Conservation (phyloP, 2,329 filamentous ascomycete genomes). For the Penicillium sp. region DNA sequence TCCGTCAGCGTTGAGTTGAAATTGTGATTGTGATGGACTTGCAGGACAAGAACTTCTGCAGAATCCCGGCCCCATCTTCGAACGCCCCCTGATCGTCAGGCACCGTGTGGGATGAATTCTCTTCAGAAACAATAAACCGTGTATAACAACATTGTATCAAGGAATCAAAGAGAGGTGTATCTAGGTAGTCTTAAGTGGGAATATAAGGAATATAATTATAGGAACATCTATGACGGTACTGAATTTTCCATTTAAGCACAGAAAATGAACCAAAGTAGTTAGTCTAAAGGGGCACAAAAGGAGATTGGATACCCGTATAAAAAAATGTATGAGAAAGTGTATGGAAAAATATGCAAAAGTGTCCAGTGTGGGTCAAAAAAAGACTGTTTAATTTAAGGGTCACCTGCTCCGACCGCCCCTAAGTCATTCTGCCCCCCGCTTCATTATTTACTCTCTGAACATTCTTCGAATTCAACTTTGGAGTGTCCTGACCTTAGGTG, state of each 20-base stretch:
- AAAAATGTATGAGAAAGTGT: background rate
- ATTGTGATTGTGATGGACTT: background rate
- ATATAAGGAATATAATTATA: conserved; percentile 1
- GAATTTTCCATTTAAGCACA: background rate
- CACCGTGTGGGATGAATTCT: background rate
- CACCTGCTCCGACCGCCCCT: conserved; percentile 9
- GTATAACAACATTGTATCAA: background rate
- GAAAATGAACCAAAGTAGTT: background rate
- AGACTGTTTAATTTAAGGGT: conserved; percentile 4
- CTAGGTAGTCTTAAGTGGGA: background rate
- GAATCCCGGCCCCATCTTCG: background rate
- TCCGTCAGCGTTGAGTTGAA: background rate
- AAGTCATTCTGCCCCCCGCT: conserved; percentile 6
- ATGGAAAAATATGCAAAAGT: background rate
- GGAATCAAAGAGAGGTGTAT: background rate
- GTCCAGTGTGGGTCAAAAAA: background rate
- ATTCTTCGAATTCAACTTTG: background rate
- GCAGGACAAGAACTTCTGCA: background rate
- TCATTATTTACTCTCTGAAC: background rate
- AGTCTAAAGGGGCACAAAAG: background rate
- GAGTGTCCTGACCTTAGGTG: background rate
- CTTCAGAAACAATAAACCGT: no score
- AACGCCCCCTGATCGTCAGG: conserved; percentile 13
- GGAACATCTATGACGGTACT: background rate
- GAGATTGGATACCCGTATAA: background rate